Percentiles rank a stretch among this genome's conserved stretches.
Conservation (phyloP, 2,329 filamentous ascomycete genomes). For the Dactylella cylindrospora region DNA sequence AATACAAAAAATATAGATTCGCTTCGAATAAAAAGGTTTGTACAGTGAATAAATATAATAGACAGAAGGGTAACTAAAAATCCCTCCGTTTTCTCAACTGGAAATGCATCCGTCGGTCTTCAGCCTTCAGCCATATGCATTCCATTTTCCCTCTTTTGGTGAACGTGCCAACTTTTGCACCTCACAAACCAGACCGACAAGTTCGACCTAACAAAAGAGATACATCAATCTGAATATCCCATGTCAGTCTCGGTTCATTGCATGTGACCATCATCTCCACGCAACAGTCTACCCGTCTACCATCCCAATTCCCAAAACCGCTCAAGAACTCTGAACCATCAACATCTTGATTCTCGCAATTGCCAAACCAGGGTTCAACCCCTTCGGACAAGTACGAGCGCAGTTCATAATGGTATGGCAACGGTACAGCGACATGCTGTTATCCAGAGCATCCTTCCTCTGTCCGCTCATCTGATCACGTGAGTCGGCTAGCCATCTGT, state of each 20-base stretch:
- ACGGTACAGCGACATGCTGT: slow-evolving; percentile 97
- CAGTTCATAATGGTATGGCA: slow-evolving; percentile 99
- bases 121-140: no score
- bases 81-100: no score
- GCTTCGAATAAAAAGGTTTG: no score
- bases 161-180: no score
- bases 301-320: background rate
- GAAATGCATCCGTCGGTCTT: no score
- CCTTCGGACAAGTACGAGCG: slow-evolving; percentile 95
- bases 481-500: slow-evolving; percentile 81
- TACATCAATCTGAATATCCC: slow-evolving; percentile 8
- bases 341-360: slow-evolving; percentile 99
- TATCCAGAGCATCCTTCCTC: slow-evolving; percentile 89
- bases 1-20: no score
- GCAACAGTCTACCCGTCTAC: slow-evolving; percentile 1
- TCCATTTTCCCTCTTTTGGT: no score
- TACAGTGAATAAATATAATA: no score
- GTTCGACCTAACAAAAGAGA: no score
- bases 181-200: no score
- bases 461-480: slow-evolving; percentile 86
- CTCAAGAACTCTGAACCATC: slow-evolving; percentile 63
- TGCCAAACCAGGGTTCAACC: slow-evolving; percentile 88
- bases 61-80: no score
- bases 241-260: background rate
- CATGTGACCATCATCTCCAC: slow-evolving; percentile 34